Evolutionary conservation across 495 filamentous ascomycete species (phyloP), one percentile per base, ranked within the genome.

Genomic region (Xylaria castorea): DNA sequence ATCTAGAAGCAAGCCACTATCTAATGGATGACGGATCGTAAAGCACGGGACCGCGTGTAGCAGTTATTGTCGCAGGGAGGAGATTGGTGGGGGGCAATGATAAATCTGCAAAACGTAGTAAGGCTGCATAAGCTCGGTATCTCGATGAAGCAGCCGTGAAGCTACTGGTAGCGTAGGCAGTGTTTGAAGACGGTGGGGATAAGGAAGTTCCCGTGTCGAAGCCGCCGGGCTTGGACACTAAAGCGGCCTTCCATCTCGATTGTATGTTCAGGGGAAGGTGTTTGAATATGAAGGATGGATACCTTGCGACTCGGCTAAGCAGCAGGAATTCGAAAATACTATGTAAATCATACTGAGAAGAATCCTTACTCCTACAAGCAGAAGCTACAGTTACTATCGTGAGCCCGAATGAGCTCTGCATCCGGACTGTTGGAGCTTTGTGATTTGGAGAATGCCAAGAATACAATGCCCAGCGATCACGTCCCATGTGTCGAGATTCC

Each of bases 91-190:
- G 51, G 67, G 38, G 1, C 42, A 25, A 22, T 16, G 55, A 60
- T 46, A 1, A 61, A 50, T 32, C 32, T 32, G 22, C 36, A 61
- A 62, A 70, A 50, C 40, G 50, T 16, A 62, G 38, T 50, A 70
- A 70, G 67, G 67, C 67, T 70, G 67, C 67, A 70, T 70, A 61
- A 62, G 53, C 53, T 70, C 20, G 67, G 27, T 32, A 61, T 60
- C 53, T 48, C 3, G 67, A 70, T 60, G 67, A 70, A 70, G 67
- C 51, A 46, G 36, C 57, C 67, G 27, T 70, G 55, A 62, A 62
- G 57, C 67, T 68, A 68, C 38, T 60, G 51, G 27, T 34, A 62
- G 57, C 16, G 53, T n/a, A 36, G 30, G 67, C 38, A 22, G 30
- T 40, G 67, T 70, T 70, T 70, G 67, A 70, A 30, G 40, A 46